Conservation (phyloP, 1,284 basidiomycete species). For the Cutaneotrichosporon sp. region DNA sequence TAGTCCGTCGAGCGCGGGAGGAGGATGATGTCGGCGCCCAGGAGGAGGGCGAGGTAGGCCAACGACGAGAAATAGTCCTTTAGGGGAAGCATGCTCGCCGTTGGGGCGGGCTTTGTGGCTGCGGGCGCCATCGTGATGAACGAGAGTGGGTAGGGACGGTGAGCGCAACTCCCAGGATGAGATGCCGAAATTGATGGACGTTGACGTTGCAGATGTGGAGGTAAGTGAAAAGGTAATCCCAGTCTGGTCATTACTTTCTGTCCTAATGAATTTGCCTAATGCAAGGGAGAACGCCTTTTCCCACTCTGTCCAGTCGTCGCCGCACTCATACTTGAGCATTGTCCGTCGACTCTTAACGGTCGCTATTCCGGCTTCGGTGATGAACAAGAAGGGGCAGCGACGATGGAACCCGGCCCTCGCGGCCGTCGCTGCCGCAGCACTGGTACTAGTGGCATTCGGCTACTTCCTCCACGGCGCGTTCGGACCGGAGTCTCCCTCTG, state of each 20-base stretch:
- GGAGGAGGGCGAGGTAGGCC: slow-evolving; percentile 64
- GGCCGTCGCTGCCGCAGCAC: background rate
- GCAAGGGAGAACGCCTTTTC: background rate
- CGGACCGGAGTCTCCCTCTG: background rate
- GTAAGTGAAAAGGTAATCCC: background rate
- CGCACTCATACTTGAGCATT: too few species aligned
- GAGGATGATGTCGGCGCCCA: slow-evolving; percentile 61
- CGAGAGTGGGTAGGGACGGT: background rate
- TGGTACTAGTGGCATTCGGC: background rate
- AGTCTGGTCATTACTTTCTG: too few species aligned
- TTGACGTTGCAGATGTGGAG: background rate
- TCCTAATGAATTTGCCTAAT: background rate
- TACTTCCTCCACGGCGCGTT: background rate
- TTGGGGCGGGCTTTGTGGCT: too few species aligned
- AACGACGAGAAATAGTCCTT: slow-evolving; percentile 64
- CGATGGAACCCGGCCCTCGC: background rate
- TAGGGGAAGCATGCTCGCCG: slow-evolving; percentile 31
- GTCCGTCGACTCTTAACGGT: too few species aligned
- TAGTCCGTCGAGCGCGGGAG: slow-evolving; percentile 60
- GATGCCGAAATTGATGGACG: background rate
- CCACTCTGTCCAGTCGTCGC: too few species aligned
- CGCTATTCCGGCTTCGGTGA: background rate
- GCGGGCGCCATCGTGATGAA: background rate
- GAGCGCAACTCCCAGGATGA: too few species aligned
- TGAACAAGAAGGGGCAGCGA: background rate